These are phyloP conservation scores for Neurospora intermedia DNA, from an alignment of 495 filamentous ascomycete genomes.

Conservation along the genomic window DNA sequence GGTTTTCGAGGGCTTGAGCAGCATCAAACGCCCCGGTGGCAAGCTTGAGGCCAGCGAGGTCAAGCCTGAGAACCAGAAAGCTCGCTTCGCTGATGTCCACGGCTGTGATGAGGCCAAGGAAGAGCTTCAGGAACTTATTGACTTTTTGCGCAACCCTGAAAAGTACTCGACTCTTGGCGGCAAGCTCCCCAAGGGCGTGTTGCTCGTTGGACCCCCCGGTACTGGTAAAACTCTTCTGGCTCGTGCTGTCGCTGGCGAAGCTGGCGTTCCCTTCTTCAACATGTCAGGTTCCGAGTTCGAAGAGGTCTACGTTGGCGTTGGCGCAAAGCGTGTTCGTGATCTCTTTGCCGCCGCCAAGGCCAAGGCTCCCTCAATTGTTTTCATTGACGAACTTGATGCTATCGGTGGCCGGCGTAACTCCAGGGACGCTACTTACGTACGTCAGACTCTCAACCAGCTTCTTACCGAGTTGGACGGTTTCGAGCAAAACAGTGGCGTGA, in stretches of 20 bases:
- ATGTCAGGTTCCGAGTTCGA: constrained; percentile 99
- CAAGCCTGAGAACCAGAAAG: constrained; percentile 79
- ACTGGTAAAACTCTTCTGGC: constrained; percentile 98
- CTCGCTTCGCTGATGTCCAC: constrained; percentile 88
- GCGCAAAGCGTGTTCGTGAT: constrained; percentile 93
- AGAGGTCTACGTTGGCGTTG: constrained; percentile 95
- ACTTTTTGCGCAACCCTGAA: constrained; percentile 87
- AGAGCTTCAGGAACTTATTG: constrained; percentile 91
- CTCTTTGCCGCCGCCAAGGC: constrained; percentile 79
- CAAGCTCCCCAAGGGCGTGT: constrained; percentile 91
- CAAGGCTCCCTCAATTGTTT: constrained; percentile 92
- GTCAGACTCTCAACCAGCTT: constrained; percentile 94
- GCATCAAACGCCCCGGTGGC: constrained; percentile 66
- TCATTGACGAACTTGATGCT: constrained; percentile 96
- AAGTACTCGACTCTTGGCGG: constrained; percentile 86
- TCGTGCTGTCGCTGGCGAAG: constrained; percentile 91
- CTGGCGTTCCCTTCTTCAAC: constrained; percentile 97
- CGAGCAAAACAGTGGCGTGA: constrained; percentile 84
- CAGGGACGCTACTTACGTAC: constrained; percentile 88
- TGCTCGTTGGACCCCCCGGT: constrained; percentile 90
- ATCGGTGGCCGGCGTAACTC: constrained; percentile 92
- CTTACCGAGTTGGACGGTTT: constrained; percentile 98
- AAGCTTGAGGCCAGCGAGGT: constrained; percentile 62
- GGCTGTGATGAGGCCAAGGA: constrained; percentile 98
- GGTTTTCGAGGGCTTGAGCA: constrained; percentile 63